phyloP scores from a whole-genome alignment of 2,329 filamentous ascomycete species.

The Amylocarpus encephaloides region DNA sequence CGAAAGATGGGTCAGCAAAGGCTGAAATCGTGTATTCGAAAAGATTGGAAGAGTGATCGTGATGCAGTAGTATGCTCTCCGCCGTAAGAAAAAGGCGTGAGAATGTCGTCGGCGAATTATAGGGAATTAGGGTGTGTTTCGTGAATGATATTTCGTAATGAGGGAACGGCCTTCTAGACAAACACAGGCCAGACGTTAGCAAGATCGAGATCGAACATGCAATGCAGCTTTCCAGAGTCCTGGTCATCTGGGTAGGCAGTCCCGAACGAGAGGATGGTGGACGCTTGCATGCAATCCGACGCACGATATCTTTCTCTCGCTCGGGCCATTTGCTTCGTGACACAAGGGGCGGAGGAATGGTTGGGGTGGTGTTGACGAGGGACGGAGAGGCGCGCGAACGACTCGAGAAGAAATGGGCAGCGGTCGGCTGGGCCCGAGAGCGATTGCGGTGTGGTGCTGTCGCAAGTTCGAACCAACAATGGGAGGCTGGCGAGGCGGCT shows the following conservation, averaged over 20 bases:
- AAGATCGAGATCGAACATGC: conserved; percentile 12
- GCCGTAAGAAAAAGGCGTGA: not conserved
- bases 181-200: conserved; percentile 21
- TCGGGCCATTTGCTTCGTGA: conserved; percentile 13
- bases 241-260: conserved; percentile 15
- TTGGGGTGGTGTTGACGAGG: conserved; percentile 1
- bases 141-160: conserved; percentile 14
- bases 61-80: not conserved
- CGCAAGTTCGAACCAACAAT: not conserved
- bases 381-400: conserved; percentile 1
- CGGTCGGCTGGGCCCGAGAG: not conserved
- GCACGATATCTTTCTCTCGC: conserved; percentile 18
- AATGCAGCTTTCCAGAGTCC: conserved; percentile 24
- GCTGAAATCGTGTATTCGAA: conserved; percentile 3
- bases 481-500: conserved; percentile 8
- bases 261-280: conserved; percentile 11
- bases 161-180: conserved; percentile 23
- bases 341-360: conserved; percentile 1
- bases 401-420: not conserved
- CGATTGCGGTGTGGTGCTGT: not conserved
- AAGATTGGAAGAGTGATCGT: not conserved
- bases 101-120: not conserved
- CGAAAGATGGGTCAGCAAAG: conserved; percentile 2
- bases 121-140: conserved; percentile 4
- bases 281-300: conserved; percentile 15